Conservation (phyloP, 2,329 filamentous ascomycete genomes). For the Orbilia ellipsospora region DNA sequence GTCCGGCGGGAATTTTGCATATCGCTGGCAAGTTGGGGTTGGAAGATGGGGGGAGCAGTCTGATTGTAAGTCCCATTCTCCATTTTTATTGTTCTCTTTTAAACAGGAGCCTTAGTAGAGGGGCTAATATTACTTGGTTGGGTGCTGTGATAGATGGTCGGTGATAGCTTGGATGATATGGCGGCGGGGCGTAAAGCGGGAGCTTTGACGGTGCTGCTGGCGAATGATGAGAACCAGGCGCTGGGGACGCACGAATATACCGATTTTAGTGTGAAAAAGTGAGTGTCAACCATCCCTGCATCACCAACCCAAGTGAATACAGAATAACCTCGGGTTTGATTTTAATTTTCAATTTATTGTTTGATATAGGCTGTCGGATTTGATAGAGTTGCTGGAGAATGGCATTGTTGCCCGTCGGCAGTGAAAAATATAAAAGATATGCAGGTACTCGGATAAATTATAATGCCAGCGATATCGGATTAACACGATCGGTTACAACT, state of each 20-base stretch:
- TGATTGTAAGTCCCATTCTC: slow-evolving; percentile 61
- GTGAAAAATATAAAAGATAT: slow-evolving; percentile 14
- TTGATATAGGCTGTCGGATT: slow-evolving; percentile 73
- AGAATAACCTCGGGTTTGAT: neutral
- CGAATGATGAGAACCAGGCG: slow-evolving; percentile 81
- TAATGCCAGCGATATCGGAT: too few relatives aligned
- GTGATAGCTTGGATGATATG: slow-evolving; percentile 92
- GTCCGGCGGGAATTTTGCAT: slow-evolving; percentile 86
- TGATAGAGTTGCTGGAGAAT: slow-evolving; percentile 78
- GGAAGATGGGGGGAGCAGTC: slow-evolving; percentile 63
- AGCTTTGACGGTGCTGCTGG: slow-evolving; percentile 87
- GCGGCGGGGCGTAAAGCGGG: slow-evolving; percentile 84
- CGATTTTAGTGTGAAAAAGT: slow-evolving; percentile 74
- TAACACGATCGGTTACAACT: too few relatives aligned
- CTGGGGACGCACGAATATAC: slow-evolving; percentile 79
- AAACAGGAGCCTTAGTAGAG: too few relatives aligned
- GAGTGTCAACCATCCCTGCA: slow-evolving; percentile 21
- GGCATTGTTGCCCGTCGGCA: slow-evolving; percentile 68
- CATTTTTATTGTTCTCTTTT: too few relatives aligned
- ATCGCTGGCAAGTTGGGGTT: slow-evolving; percentile 83
- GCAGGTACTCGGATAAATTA: slow-evolving; percentile 1
- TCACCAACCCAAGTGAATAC: neutral
- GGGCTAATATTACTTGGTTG: too few relatives aligned
- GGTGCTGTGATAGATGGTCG: slow-evolving; percentile 65
- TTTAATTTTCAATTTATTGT: neutral